Evolutionary conservation across 176 grass and related monocot species (phyloP), one percentile per base, ranked within the genome.

Genomic region (Guadua angustifolia): DNA sequence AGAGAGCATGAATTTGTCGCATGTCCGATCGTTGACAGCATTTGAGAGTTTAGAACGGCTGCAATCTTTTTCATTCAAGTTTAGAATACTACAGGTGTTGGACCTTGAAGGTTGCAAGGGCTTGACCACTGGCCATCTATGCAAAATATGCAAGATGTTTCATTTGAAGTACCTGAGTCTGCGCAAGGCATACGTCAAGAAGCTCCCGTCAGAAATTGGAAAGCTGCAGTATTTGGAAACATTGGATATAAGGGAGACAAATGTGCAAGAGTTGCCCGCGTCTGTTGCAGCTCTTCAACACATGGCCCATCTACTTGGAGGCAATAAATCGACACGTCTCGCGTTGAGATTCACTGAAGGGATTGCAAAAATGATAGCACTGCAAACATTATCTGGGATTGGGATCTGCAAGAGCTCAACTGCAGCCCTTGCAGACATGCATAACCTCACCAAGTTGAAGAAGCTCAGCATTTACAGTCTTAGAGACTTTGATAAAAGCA

Each of bases 191-290:
- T 0, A 10, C 52, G 71, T 82, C 16, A 47, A 82, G 9, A 33
- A 32, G 0, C 15, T 82, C 22, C 80, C 80, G 1, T n/a, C 66
- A 33, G 45, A 52, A 38, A 79, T 82, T 0, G 67, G 67, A 9
- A 82, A 46, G 3, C 52, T 82, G 0, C 15, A 82, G 9, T 82
- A 72, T 71, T 47, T 82, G 39, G 80, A 82, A 38, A 35, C 25
- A 60, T 5, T 82, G 15, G 80, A 82, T 9, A n/a, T 82, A 2
- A 82, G 80, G 16, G 80, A 79, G 45, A 79, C 77, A 52, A 0
- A 67, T 2, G 45, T 79, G 18, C 1, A 1, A 3, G 17, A 51
- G 6, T 16, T 79, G 29, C 62, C 77, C 11, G 1, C 8, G 32
- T 82, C 79, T 2, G 12, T 59, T 58, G 65, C 0, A 1, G 1